Base-by-base conservation (phyloP, 1,284 basidiomycete species). In the Ustilago tritici region DNA sequence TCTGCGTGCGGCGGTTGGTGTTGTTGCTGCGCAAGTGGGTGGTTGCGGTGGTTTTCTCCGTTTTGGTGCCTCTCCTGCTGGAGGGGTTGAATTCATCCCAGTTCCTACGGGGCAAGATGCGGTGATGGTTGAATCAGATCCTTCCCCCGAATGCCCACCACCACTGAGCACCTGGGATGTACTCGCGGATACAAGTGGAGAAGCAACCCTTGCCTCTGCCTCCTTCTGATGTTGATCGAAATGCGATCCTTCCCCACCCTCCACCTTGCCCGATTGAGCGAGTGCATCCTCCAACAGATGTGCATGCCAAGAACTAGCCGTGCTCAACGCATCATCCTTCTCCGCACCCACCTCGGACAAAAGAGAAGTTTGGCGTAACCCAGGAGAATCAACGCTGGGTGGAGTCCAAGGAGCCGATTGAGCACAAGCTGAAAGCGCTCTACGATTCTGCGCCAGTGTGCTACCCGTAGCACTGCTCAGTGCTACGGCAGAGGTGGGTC, bases 231-330 rank as follows among this genome's bases (percentile, higher is more conserved):
- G 36, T 4, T 35, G 35, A 15, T 28, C 3, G 17, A 52, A 31
- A 31, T 19, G 12, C 12, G 32, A 15, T 3, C 17, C 17, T 38
- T 17, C 35, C 36, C 28, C 53, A 35, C 17, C 35, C n/a, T 55
- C n/a, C 2, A 32, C 4, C 9, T 61, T 64, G 15, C 60, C 61
- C 6, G 56, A 63, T 17, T 53, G 53, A 5, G 28, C 6, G 10
- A 57, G 43, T 0, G 53, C 67, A n/a, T 70, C 63, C 17, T 79
- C 70, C 1, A 67, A 28, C 77, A 77, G 76, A 34, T 79, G 70
- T 15, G 77, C 77, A 40, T 79, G 77, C 77, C 77, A 79, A 40
- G 70, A 73, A n/a, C 66, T 70, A 9, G 60, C 41, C 5, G 64
- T 63, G 0, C 70, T 73, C 28, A 66, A 8, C 10, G 64, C 56